Evolutionary conservation across 1,284 basidiomycete genomes (phyloP), one percentile per base, ranked within the genome.

Genomic region (Fistulinella cinereoalba): DNA sequence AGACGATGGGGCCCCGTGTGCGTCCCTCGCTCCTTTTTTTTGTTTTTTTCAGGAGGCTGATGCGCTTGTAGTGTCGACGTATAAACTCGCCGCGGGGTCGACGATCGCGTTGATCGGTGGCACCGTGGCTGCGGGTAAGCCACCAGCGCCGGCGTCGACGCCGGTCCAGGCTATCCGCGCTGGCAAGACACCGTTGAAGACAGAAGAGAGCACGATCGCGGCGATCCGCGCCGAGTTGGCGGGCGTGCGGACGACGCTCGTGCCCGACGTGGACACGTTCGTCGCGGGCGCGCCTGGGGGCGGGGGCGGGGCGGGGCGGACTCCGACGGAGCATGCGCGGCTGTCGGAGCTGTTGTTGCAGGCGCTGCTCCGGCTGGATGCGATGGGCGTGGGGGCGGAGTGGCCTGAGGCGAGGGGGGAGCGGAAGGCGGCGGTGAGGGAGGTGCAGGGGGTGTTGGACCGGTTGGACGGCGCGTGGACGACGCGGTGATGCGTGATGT

Each of bases 261-360:
- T 71, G 0, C 80, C 81, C 0, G 71, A 72, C 44, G 75, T 87
- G 46, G 72, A 80, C 27, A 56, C 66, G 24, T 85, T 88, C 61
- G 70, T 86, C 11, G 61, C 53, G 46, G 45, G 55, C 29, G 48
- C 24, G 6, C 27, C 34, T 9, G n/a, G 4, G 8, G 16, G 6
- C 11, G 5, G 4, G 5, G 18, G 13, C 19, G 19, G 15, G 4
- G 4, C 22, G 5, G 8, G 29, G 10, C 47, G 57, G 32, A 55
- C 58, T 7, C 42, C 56, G 36, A 0, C 51, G 16, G 82, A 86
- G 51, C 83, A 86, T 54, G 62, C 70, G 11, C 75, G 84, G 10
- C 66, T 90, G 37, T 81, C 77, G 18, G 88, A 90, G 65, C 66
- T 88, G 43, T 73, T 93, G 22, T 72, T 92, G 22, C 90, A 92